Percentiles rank a stretch among this genome's conserved stretches.
Evolutionary conservation across 306 rosid genomes (phyloP).

Genomic region (Mucuna pruriens): DNA sequence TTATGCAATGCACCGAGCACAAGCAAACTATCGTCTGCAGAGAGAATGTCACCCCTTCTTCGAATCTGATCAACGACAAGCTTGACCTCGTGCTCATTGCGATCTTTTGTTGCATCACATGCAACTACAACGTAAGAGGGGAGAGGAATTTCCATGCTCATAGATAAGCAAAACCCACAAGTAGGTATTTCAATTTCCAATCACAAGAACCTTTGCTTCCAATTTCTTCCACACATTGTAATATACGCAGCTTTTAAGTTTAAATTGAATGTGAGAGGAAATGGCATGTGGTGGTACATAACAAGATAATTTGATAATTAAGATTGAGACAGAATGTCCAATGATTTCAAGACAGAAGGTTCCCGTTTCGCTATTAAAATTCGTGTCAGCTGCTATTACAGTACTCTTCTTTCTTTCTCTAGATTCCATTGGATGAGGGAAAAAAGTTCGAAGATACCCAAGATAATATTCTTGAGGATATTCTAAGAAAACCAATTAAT

Average conservation of each 20-base stretch:
- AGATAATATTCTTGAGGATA: constrained; percentile 36
- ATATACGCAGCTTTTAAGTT: background rate
- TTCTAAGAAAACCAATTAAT: background rate
- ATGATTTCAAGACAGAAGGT: constrained; percentile 13
- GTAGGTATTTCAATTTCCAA: constrained; percentile 16
- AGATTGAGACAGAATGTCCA: constrained; percentile 29
- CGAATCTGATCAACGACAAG: constrained; percentile 29
- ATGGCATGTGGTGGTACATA: background rate
- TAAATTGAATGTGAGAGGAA: background rate
- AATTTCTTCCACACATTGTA: background rate
- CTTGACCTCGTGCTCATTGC: constrained; percentile 44
- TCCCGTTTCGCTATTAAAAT: background rate
- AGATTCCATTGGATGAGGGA: background rate
- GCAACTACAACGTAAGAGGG: constrained; percentile 51
- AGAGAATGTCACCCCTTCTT: constrained; percentile 46
- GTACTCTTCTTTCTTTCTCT: background rate
- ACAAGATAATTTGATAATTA: background rate
- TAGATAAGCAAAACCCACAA: background rate
- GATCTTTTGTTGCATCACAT: constrained; percentile 61
- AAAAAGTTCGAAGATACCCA: background rate
- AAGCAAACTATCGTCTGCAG: constrained; percentile 46
- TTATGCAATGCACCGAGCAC: constrained; percentile 64
- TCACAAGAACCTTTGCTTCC: constrained; percentile 12
- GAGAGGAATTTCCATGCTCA: constrained; percentile 43
- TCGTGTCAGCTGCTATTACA: background rate